Percentiles rank a stretch among this genome's conserved stretches.
Conservation (phyloP, 2,329 filamentous ascomycete species). For the Annulohypoxylon truncatum region DNA sequence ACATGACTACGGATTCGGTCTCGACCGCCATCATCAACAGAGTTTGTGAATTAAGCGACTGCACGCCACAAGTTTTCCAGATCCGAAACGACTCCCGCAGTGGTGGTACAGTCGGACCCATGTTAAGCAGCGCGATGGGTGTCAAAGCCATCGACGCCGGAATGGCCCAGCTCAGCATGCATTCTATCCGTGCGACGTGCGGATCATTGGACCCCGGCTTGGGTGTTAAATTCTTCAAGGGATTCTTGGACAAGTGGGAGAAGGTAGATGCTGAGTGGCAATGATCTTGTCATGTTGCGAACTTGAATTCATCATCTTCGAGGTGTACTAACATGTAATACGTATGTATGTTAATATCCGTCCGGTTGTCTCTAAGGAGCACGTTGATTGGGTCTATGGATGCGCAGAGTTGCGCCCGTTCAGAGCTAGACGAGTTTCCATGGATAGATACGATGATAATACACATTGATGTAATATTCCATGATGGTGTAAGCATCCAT, state of each 20-base stretch:
- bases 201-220: conserved; percentile 87
- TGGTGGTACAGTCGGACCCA: conserved; percentile 95
- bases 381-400: conserved; percentile 6
- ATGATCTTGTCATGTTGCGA: conserved; percentile 22
- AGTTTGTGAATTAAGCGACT: conserved; percentile 78
- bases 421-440: background rate
- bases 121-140: conserved; percentile 83
- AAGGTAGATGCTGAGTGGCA: conserved; percentile 83
- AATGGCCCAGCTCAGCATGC: conserved; percentile 93
- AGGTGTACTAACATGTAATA: conserved; percentile 13
- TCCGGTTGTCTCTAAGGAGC: background rate
- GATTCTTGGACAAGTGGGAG: conserved; percentile 89
- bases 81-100: conserved; percentile 91
- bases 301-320: background rate
- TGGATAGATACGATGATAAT: background rate
- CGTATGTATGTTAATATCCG: conserved; percentile 3
- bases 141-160: conserved; percentile 88
- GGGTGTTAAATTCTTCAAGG: conserved; percentile 88
- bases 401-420: background rate
- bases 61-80: conserved; percentile 87
- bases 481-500: conserved; percentile 2
- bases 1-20: conserved; percentile 95
- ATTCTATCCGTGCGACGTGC: conserved; percentile 89
- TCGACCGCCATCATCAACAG: conserved; percentile 83
- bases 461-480: background rate